Percentiles rank a stretch among this genome's conserved stretches.
Conservation (phyloP, 2,329 filamentous ascomycete genomes). For the Epichloe bromicola region DNA sequence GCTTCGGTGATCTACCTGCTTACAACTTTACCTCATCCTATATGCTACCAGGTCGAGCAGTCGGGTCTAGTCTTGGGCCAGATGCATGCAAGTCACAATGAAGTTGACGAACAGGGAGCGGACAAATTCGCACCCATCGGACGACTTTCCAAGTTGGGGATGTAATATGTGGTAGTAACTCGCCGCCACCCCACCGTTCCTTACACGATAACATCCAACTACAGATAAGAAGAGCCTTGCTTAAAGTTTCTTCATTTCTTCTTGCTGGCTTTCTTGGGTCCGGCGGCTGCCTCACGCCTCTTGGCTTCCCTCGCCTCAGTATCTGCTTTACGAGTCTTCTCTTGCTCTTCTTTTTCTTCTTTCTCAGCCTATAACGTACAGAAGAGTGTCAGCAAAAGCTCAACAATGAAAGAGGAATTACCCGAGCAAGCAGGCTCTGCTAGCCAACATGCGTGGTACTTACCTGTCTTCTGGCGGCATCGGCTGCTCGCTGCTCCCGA, state of each 20-base stretch:
- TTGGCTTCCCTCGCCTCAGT: slow-evolving; percentile 43
- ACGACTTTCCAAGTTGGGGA: background rate
- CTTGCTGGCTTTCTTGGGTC: slow-evolving; percentile 35
- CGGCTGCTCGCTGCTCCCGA: slow-evolving; percentile 72
- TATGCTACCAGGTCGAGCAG: too few relatives aligned
- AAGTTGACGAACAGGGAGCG: too few relatives aligned
- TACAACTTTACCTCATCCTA: too few relatives aligned
- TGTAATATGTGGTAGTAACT: background rate
- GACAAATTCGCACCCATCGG: background rate
- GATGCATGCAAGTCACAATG: too few relatives aligned
- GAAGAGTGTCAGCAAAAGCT: slow-evolving; percentile 14
- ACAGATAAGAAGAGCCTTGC: background rate
- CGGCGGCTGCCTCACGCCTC: slow-evolving; percentile 39
- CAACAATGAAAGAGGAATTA: background rate
- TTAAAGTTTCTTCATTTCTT: slow-evolving; percentile 22
- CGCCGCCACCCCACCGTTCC: background rate
- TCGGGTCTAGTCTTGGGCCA: too few relatives aligned
- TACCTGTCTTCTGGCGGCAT: slow-evolving; percentile 71
- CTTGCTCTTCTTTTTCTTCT: slow-evolving; percentile 40
- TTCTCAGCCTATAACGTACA: slow-evolving; percentile 36
- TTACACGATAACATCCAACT: background rate
- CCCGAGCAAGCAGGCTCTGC: background rate
- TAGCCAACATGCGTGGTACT: background rate
- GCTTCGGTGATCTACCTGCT: too few relatives aligned
- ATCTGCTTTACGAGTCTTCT: slow-evolving; percentile 34